These are phyloP conservation scores for Lasiosphaeria miniovina DNA, from an alignment of 495 filamentous ascomycete species.

Conservation along the genomic window DNA sequence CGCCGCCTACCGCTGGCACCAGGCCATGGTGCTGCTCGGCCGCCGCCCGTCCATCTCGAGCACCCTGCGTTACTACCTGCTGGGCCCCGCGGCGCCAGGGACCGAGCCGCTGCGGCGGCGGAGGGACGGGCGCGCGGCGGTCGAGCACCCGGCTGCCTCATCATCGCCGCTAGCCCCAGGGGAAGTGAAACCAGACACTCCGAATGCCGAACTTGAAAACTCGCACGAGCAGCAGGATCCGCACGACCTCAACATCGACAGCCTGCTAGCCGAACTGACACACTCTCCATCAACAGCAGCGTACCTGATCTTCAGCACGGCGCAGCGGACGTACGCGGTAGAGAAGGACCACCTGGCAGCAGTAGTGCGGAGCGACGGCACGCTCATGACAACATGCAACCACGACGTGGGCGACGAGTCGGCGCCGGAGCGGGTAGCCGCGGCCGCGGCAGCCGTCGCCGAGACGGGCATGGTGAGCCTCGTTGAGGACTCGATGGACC, in stretches of 20 bases:
- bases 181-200: too few species aligned
- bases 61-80: slow-evolving; percentile 44
- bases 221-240: background rate
- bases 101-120: background rate
- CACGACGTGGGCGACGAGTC: slow-evolving; percentile 57
- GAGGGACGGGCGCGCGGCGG: background rate
- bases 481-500: slow-evolving; percentile 10
- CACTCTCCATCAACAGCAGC: slow-evolving; percentile 48
- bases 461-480: slow-evolving; percentile 12
- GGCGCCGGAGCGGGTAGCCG: slow-evolving; percentile 42
- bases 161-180: too few species aligned
- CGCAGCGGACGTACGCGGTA: slow-evolving; percentile 41
- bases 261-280: slow-evolving; percentile 35
- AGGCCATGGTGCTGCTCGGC: slow-evolving; percentile 56
- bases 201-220: background rate
- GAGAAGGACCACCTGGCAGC: slow-evolving; percentile 54
- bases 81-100: slow-evolving; percentile 19
- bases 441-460: slow-evolving; percentile 15
- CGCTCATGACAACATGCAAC: slow-evolving; percentile 50
- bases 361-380: background rate
- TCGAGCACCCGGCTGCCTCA: too few species aligned
- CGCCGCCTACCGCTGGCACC: slow-evolving; percentile 35
- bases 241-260: background rate
- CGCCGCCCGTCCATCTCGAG: slow-evolving; percentile 55
- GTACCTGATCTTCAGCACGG: slow-evolving; percentile 58